These are phyloP conservation scores for Pachysandra terminalis DNA, from an alignment of 164 flowering plant species.

Conservation along the genomic window DNA sequence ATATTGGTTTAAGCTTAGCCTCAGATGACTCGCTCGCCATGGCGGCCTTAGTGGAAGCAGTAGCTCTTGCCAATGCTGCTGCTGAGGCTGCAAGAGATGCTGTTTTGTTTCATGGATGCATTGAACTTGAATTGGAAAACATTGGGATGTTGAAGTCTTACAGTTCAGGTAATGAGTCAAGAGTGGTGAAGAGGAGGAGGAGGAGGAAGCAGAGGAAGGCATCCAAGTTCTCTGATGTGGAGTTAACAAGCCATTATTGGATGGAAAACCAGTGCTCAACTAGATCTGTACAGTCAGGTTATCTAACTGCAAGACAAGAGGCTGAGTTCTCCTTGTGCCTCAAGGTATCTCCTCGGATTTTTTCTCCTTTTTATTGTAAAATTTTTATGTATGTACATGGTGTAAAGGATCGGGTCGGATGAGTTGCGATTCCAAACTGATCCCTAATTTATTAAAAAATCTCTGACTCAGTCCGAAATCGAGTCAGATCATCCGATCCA, in stretches of 20 bases:
- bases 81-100: constrained; percentile 23
- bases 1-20: constrained; percentile 19
- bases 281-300: constrained; percentile 5
- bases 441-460: too few relatives aligned
- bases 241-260: constrained; percentile 4
- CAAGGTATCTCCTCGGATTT: constrained; percentile 30
- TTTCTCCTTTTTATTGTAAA: background rate
- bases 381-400: too few relatives aligned
- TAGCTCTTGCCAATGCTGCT: constrained; percentile 22
- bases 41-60: constrained; percentile 9
- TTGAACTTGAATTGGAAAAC: constrained; percentile 1
- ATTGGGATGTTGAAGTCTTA: background rate
- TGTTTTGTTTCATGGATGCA: constrained; percentile 5
- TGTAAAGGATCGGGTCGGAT: too few relatives aligned
- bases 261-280: background rate
- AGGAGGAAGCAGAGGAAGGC: constrained; percentile 30
- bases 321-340: constrained; percentile 38
- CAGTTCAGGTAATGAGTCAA: background rate
- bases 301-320: constrained; percentile 39
- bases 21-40: constrained; percentile 13
- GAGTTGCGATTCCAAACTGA: too few relatives aligned
- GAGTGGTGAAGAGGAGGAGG: constrained; percentile 35
- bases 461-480: too few relatives aligned
- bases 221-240: constrained; percentile 1
- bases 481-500: too few relatives aligned